Evolutionary conservation across 2,329 filamentous ascomycete genomes (phyloP).

Genomic region (Monilinia vaccinii-corymbosi): DNA sequence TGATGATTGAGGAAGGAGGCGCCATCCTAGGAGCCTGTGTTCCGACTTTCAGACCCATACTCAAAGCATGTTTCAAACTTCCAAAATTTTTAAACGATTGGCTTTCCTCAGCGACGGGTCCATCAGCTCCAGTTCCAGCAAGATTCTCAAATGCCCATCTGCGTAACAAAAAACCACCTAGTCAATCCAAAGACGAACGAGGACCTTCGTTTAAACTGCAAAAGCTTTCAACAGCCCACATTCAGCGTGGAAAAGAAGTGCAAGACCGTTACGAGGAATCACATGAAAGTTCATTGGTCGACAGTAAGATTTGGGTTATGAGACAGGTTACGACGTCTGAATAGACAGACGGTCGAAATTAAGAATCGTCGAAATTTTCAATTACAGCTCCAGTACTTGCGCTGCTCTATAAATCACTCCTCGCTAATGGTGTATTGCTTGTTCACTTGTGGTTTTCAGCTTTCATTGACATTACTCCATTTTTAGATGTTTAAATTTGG

Average conservation of each 20-base stretch:
- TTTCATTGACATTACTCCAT: not conserved
- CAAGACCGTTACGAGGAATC: not conserved
- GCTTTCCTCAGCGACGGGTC: not conserved
- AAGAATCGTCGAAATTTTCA: not conserved
- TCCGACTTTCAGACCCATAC: conserved; percentile 3
- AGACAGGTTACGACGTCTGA: not conserved
- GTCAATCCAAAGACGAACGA: not conserved
- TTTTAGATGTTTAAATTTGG: not conserved
- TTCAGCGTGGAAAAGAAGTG: not conserved
- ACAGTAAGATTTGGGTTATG: not conserved
- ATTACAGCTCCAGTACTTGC: not conserved
- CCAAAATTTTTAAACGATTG: not conserved
- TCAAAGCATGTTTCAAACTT: not conserved
- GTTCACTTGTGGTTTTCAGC: not conserved
- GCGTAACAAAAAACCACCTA: not conserved
- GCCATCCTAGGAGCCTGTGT: conserved; percentile 7
- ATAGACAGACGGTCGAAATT: not conserved
- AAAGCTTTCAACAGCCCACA: not conserved
- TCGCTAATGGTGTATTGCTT: not conserved
- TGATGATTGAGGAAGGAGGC: conserved; percentile 7
- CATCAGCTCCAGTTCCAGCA: not conserved
- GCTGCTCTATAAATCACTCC: not conserved
- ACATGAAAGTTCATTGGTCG: not conserved
- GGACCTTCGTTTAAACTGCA: not conserved
- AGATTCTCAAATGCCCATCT: not conserved